Base-by-base conservation (phyloP, 2,329 filamentous ascomycete genomes). In the Fusarium goolgardi region DNA sequence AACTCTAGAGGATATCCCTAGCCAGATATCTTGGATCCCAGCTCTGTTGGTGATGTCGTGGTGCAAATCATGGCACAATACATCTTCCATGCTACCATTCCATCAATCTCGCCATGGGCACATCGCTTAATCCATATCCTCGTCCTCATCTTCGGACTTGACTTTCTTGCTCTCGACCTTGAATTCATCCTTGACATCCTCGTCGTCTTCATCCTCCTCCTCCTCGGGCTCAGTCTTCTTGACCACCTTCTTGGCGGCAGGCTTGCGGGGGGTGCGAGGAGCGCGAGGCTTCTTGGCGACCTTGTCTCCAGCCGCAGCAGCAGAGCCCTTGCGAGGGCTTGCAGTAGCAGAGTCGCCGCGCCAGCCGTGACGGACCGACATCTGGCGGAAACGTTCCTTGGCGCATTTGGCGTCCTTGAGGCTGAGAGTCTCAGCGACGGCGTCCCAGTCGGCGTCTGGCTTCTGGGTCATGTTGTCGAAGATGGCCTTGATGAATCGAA, bases 341-440 rank as follows among this genome's bases (percentile, higher is more conserved):
- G 55, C 23, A 15, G 25, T 27, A 11, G 53, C 27, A 13, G 55
- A 50, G 11, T 63, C 46, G 65, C 72, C 74, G 39, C 77, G 76
- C 81, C 81, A 82, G 54, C 75, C 76, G 59, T 81, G 80, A 21
- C 78, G 78, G 59, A 78, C 72, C 16, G 77, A 77, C 72, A 82
- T 79, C 55, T 79, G 75, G 10, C 79, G 77, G 72, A 81, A 81
- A 32, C 79, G 78, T 60, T 81, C 77, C 53, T 78, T 80, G 60
- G 80, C 80, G 59, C 79, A 81, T 49, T 79, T 81, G 51, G 74
- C 78, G 49, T 81, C 77, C 59, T 81, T 81, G 54, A 82, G 76
- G 5, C 75, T 75, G 16, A 80, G 65, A 15, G 73, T 67, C 3
- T 41, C 11, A 6, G 81, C 81, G 40, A 84, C 77, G 2, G 73